Conservation (phyloP, 176 grass and related monocot species). For the Juncus effusus region DNA sequence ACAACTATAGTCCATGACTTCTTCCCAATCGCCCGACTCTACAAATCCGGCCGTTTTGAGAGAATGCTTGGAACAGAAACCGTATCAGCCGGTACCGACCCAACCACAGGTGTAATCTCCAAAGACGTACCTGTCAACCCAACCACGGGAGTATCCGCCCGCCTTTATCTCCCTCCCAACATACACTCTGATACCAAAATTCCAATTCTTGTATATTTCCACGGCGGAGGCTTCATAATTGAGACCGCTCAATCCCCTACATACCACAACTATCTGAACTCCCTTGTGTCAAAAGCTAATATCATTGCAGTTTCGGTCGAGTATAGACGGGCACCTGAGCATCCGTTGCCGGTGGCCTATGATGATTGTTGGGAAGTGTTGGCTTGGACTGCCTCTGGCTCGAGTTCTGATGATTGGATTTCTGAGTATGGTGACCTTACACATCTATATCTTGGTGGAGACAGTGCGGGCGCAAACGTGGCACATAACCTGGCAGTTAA, state of each 20-base stretch:
- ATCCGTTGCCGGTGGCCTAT: constrained; percentile 50
- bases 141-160: constrained; percentile 8
- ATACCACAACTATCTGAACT: constrained; percentile 39
- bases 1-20: constrained; percentile 12
- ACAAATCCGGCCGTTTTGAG: constrained; percentile 36
- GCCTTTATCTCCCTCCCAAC: constrained; percentile 29
- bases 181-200: constrained; percentile 8
- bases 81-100: constrained; percentile 23
- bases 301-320: constrained; percentile 46
- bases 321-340: constrained; percentile 65
- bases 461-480: constrained; percentile 63
- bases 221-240: constrained; percentile 55
- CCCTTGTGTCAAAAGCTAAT: constrained; percentile 28
- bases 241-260: constrained; percentile 18
- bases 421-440: constrained; percentile 40
- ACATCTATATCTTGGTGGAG: constrained; percentile 50
- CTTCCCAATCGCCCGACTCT: constrained; percentile 12
- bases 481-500: constrained; percentile 43
- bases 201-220: constrained; percentile 45
- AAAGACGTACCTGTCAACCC: constrained; percentile 30
- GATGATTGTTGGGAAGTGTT: constrained; percentile 53
- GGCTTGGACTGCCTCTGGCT: constrained; percentile 26
- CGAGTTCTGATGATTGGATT: constrained; percentile 44
- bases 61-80: constrained; percentile 16
- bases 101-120: constrained; percentile 23